These are phyloP conservation scores for Globisporangium ultimum DNA, from an alignment of 352 stramenopile species.

Conservation along the genomic window DNA sequence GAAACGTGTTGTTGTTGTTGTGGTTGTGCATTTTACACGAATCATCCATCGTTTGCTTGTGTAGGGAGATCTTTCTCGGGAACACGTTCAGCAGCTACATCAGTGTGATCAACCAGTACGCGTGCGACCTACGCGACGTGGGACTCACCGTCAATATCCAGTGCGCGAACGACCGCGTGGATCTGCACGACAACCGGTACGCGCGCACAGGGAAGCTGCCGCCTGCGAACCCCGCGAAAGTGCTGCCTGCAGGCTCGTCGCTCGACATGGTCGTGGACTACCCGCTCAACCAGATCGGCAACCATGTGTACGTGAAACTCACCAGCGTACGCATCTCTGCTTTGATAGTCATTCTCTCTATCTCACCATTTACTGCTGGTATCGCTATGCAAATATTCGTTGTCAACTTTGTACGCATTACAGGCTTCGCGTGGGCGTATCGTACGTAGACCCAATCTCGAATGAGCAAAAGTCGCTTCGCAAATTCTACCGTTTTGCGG, in stretches of 20 bases:
- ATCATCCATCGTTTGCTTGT: not conserved
- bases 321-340: too few species aligned
- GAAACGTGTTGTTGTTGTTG: conserved; percentile 1
- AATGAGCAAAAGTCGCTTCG: conserved; percentile 82
- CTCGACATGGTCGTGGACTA: conserved; percentile 92
- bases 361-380: not conserved
- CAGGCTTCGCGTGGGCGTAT: conserved; percentile 71
- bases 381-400: not conserved
- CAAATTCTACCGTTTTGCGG: conserved; percentile 91
- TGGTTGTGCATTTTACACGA: not conserved
- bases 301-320: conserved; percentile 52
- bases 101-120: conserved; percentile 89
- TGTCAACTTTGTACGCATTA: not conserved
- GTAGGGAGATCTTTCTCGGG: conserved; percentile 90
- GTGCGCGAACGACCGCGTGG: conserved; percentile 74
- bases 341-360: not conserved
- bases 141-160: conserved; percentile 84
- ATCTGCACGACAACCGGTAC: conserved; percentile 77
- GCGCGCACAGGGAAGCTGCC: conserved; percentile 61
- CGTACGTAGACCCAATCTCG: conserved; percentile 70
- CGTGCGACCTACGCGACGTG: conserved; percentile 73
- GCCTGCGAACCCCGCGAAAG: conserved; percentile 70
- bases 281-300: conserved; percentile 85
- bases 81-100: conserved; percentile 94
- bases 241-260: conserved; percentile 65